These are phyloP conservation scores for Penicillium canescens DNA, from an alignment of 495 filamentous ascomycete genomes.

Conservation along the genomic window DNA sequence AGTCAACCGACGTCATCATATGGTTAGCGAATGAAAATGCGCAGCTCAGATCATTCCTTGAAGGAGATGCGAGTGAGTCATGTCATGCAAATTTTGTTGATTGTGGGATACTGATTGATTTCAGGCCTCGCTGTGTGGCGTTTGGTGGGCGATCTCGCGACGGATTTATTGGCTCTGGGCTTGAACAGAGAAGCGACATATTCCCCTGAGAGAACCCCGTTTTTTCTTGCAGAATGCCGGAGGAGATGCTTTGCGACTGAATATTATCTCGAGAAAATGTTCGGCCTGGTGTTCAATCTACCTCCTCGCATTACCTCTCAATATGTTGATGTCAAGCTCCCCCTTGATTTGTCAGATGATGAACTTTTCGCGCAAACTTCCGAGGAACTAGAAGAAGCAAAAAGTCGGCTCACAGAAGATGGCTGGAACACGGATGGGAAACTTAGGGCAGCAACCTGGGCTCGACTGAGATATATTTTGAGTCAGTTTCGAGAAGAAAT, in stretches of 20 bases:
- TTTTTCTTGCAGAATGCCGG: conserved; percentile 21
- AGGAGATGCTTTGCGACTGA: conserved; percentile 14
- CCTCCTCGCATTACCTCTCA: conserved; percentile 20
- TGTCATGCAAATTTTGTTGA: neutral
- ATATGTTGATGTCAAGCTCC: conserved; percentile 17
- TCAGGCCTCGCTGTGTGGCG: conserved; percentile 21
- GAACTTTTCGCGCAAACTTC: conserved; percentile 6
- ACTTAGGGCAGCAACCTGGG: conserved; percentile 14
- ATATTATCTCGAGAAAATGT: conserved; percentile 24
- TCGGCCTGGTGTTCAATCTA: conserved; percentile 18
- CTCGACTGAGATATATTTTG: conserved; percentile 20
- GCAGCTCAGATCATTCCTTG: conserved; percentile 13
- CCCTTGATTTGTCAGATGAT: conserved; percentile 19
- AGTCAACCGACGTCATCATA: conserved; percentile 16
- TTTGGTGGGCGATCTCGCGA: conserved; percentile 17
- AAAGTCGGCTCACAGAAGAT: conserved; percentile 7
- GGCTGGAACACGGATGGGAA: conserved; percentile 18
- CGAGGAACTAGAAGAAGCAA: conserved; percentile 5
- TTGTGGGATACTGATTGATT: conserved; percentile 1
- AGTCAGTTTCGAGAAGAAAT: conserved; percentile 19
- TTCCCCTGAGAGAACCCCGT: conserved; percentile 12
- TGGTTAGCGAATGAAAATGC: conserved; percentile 22
- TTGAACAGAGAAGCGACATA: conserved; percentile 22
- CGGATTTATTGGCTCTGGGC: conserved; percentile 20
- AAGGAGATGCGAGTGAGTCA: conserved; percentile 23